These are phyloP conservation scores for Spatholobus suberectus DNA, from an alignment of 306 rosid species.

Conservation along the genomic window DNA sequence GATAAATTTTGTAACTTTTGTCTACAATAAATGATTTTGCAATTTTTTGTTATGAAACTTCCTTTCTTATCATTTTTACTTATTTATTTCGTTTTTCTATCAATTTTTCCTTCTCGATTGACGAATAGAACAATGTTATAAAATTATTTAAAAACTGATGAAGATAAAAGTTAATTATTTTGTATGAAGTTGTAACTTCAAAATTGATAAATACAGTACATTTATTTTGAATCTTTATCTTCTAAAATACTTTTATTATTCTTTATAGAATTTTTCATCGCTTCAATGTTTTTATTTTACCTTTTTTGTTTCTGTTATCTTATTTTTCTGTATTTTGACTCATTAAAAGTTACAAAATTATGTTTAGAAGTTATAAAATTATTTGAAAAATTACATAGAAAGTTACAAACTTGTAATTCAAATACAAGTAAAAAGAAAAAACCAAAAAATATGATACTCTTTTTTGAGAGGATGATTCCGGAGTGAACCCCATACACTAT, in stretches of 20 bases:
- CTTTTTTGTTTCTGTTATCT: neutral
- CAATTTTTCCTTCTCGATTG: neutral
- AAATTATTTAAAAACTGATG: neutral
- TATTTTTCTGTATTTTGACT: neutral
- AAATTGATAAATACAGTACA: neutral
- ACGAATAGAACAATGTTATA: neutral
- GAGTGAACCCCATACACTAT: neutral
- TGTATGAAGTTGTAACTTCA: neutral
- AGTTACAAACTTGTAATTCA: neutral
- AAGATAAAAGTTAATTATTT: neutral
- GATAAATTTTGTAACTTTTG: neutral
- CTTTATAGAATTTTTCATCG: too few species aligned
- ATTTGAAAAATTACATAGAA: too few species aligned
- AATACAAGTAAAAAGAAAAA: neutral
- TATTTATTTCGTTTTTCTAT: neutral
- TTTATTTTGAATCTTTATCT: too few species aligned
- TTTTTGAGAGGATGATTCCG: neutral
- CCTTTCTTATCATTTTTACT: neutral
- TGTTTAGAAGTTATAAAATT: too few species aligned
- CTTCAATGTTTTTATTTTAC: too few species aligned
- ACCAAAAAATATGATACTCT: neutral
- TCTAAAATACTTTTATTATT: too few species aligned
- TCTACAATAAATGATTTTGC: neutral
- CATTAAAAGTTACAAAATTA: neutral
- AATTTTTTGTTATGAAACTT: too few species aligned